Evolutionary conservation across 2,329 filamentous ascomycete species (phyloP).

Genomic region (Xylaria arbuscula): DNA sequence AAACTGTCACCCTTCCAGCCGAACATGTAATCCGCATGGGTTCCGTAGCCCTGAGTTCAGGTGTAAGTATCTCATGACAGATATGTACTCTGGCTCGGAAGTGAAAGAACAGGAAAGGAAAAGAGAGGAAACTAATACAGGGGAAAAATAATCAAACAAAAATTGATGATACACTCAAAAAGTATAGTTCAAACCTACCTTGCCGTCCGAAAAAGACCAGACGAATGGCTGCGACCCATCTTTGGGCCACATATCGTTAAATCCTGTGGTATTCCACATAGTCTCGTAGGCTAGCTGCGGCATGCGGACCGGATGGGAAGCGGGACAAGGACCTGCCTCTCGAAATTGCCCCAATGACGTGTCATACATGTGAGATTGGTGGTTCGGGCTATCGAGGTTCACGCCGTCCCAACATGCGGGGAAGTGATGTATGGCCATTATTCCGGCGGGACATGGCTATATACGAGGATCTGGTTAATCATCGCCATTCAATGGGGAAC

Average conservation of each 20-base stretch:
- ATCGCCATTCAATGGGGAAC: background rate
- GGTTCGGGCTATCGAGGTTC: conserved; percentile 50
- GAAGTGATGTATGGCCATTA: conserved; percentile 58
- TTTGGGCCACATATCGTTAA: conserved; percentile 53
- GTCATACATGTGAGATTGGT: conserved; percentile 48
- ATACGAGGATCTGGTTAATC: background rate
- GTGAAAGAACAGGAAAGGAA: background rate
- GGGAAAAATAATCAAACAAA: background rate
- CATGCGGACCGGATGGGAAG: conserved; percentile 55
- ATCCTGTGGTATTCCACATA: conserved; percentile 57
- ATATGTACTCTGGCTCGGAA: background rate
- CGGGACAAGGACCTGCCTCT: conserved; percentile 52
- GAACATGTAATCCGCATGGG: conserved; percentile 56
- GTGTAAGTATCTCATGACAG: too few species aligned
- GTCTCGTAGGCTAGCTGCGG: conserved; percentile 60
- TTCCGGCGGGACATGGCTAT: conserved; percentile 53
- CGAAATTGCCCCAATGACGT: conserved; percentile 42
- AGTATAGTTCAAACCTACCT: background rate
- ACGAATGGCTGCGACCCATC: conserved; percentile 51
- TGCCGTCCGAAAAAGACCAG: conserved; percentile 47
- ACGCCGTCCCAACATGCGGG: conserved; percentile 59
- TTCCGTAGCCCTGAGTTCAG: conserved; percentile 48
- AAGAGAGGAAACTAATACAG: background rate
- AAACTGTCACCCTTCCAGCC: conserved; percentile 51
- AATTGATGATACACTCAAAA: background rate